Evolutionary conservation across 768 basidiomycete genomes (phyloP), one percentile per base, ranked within the genome.

Genomic region (Lepiota brunneoincarnata): DNA sequence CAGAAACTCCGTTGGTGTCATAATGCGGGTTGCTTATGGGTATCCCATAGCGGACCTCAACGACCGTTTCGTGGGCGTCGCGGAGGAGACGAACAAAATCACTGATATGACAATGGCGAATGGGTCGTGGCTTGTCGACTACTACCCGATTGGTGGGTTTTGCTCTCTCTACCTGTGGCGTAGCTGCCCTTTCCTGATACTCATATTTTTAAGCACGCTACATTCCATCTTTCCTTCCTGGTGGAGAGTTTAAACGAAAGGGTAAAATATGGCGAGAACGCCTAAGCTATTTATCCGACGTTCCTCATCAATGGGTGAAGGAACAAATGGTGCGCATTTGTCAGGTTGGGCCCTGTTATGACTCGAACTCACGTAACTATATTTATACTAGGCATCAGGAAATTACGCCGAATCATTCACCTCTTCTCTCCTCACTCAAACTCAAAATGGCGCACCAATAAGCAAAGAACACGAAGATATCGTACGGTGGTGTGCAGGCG

Each of bases 151-250:
- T 11, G 53, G 75, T 76, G 49, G 44, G 71, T 60, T 21, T 36
- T 4, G n/a, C 10, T 54, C n/a, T 9, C 40, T 14, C 6, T 44
- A 10, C n/a, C 5, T 15, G 10, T 34, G 6, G 12, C 7, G 23
- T 17, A 24, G 40, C 41, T n/a, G 3, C 4, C 10, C 15, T 28
- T 36, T 45, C 12, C 12, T 17, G 24, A 34, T 37, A 12, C 9
- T 21, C 21, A 21, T 21, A 43, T 9, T 21, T 54, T 9, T 12
- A 28, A 77, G 75, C 82, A 18, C 77, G 78, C 24, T 74, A 76
- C 46, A 54, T 82, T n/a, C 82, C 82, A 2, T 65, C 71, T 2
- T 81, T 67, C 63, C 61, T 83, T 26, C 82, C 82, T 5, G 77
- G 78, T 11, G 73, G 74, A 5, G 65, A 58, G 0, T 83, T 79